phyloP scores from a whole-genome alignment of 2,329 filamentous ascomycete genomes.

The Fusarium poae region DNA sequence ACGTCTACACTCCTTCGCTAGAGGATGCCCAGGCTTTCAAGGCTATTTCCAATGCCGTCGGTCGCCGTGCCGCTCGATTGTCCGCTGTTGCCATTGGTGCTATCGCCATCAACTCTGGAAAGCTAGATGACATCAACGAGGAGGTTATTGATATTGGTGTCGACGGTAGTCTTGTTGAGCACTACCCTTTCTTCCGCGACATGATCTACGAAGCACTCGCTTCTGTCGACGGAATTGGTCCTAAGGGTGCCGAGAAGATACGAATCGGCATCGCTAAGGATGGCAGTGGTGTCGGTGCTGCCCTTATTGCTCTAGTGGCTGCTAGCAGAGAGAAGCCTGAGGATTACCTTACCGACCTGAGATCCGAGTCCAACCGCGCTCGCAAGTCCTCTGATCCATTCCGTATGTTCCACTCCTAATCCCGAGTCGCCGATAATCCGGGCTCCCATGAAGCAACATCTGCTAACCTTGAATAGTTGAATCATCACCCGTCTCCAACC shows the following conservation, averaged over 20 bases:
- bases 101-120: conserved; percentile 83
- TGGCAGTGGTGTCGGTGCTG: conserved; percentile 85
- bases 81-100: conserved; percentile 90
- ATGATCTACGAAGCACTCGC: conserved; percentile 87
- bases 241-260: conserved; percentile 83
- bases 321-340: conserved; percentile 71
- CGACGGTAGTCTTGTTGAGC: conserved; percentile 93
- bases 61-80: conserved; percentile 87
- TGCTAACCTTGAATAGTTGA: conserved; percentile 50
- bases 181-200: conserved; percentile 92
- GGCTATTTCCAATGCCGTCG: conserved; percentile 83
- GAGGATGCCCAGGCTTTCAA: conserved; percentile 93
- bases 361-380: conserved; percentile 54
- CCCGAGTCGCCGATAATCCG: conserved; percentile 14
- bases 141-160: conserved; percentile 90
- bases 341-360: conserved; percentile 60
- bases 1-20: conserved; percentile 79
- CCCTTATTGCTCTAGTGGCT: conserved; percentile 92
- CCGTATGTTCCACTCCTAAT: conserved; percentile 47
- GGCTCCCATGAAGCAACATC: not conserved
- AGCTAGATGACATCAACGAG: conserved; percentile 72
- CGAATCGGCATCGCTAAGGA: conserved; percentile 97
- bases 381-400: conserved; percentile 51
- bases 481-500: conserved; percentile 51
- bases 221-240: conserved; percentile 81